These are phyloP conservation scores for Globisporangium lucens DNA, from an alignment of 352 stramenopile species.

Conservation along the genomic window DNA sequence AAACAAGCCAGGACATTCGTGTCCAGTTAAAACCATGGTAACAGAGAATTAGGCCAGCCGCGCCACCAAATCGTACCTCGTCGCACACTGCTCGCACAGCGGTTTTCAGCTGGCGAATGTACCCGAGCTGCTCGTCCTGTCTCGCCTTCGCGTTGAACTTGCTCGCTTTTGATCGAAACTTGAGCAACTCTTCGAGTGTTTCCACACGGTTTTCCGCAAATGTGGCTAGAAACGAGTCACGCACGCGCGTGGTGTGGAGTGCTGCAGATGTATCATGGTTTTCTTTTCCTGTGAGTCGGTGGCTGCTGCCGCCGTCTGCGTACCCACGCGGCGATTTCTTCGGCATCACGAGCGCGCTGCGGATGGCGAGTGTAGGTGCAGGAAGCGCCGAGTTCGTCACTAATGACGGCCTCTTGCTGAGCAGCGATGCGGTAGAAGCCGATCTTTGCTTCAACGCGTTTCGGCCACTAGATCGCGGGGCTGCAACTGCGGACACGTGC, in stretches of 20 bases:
- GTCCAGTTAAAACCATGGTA: neutral
- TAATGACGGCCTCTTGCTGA: conserved; percentile 12
- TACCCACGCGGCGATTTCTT: conserved; percentile 6
- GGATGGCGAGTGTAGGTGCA: neutral
- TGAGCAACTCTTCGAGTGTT: conserved; percentile 50
- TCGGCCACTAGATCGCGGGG: conserved; percentile 15
- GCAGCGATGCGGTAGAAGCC: conserved; percentile 8
- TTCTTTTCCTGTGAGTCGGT: conserved; percentile 10
- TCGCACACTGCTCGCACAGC: conserved; percentile 32
- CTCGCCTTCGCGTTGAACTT: conserved; percentile 63
- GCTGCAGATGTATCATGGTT: conserved; percentile 15
- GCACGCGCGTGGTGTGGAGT: conserved; percentile 19
- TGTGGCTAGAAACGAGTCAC: conserved; percentile 28
- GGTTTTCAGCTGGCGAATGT: conserved; percentile 57
- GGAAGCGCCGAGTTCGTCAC: conserved; percentile 1
- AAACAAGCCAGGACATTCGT: neutral
- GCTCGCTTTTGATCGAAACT: conserved; percentile 56
- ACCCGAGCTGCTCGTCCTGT: conserved; percentile 52
- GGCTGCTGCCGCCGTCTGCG: neutral
- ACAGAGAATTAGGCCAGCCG: neutral
- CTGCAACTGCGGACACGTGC: neutral
- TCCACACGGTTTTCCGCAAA: conserved; percentile 35
- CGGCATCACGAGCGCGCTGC: neutral
- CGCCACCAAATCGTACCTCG: conserved; percentile 21
- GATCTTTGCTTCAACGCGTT: conserved; percentile 20